Evolutionary conservation across 1,284 basidiomycete species (phyloP).

Genomic region (Cryptococcus depauperatus): DNA sequence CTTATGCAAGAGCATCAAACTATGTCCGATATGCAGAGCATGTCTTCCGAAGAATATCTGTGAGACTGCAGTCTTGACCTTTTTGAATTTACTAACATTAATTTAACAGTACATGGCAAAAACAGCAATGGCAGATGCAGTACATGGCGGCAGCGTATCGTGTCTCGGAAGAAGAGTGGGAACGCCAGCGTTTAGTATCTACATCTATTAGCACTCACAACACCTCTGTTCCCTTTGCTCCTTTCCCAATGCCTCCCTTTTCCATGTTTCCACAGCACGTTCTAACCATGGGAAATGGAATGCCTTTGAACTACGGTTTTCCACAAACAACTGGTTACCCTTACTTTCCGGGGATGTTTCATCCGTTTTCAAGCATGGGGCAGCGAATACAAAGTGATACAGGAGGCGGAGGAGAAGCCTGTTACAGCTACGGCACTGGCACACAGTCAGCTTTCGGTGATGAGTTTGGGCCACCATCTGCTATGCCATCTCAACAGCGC

Average conservation of each 20-base stretch:
- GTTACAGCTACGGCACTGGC: constrained; percentile 29
- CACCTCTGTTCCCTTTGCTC: not conserved
- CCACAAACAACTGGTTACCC: constrained; percentile 4
- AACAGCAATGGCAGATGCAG: constrained; percentile 37
- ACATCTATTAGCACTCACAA: constrained; percentile 2
- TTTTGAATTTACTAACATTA: not conserved
- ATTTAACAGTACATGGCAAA: constrained; percentile 8
- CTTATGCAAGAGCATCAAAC: not conserved
- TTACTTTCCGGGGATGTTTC: not conserved
- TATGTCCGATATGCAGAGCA: constrained; percentile 3
- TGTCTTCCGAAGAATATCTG: constrained; percentile 4
- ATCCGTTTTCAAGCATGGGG: not conserved
- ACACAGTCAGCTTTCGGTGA: constrained; percentile 38
- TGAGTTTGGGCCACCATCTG: constrained; percentile 34
- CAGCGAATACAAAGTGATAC: not conserved
- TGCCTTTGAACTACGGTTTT: constrained; percentile 4
- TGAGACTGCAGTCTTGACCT: constrained; percentile 4
- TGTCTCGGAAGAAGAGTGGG: constrained; percentile 41
- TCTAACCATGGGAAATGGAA: constrained; percentile 6
- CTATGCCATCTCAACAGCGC: constrained; percentile 31
- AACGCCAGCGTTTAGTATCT: constrained; percentile 29
- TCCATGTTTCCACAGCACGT: constrained; percentile 7
- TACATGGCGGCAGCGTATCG: constrained; percentile 37
- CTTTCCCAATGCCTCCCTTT: constrained; percentile 6
- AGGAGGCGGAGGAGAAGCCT: constrained; percentile 12